Base-by-base conservation (phyloP, 1,284 basidiomycete species). In the Ustilago xerochloae region DNA sequence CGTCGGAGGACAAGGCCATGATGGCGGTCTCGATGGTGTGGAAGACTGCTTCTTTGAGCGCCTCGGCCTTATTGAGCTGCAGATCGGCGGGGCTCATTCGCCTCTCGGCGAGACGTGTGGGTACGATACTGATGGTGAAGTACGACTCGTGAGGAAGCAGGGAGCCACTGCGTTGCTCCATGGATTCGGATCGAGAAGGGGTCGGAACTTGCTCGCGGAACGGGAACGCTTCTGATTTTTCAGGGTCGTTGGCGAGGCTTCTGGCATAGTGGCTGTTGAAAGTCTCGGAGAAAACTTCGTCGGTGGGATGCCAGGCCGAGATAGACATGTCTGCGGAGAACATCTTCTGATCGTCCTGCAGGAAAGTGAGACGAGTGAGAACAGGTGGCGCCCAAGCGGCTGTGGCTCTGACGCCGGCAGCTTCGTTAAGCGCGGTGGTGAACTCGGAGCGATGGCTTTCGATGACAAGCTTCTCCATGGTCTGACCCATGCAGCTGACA, bases 271-370 rank as follows among this genome's bases (percentile, higher is more conserved):
- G 72, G 16, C 41, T 65, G 53, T 75, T 66, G 64, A 75, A 75
- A 0, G 55, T 59, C 30, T 75, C 73, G 26, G 73, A 75, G 29
- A 80, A 81, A 54, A 81, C 65, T 41, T 80, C 73, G 45, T 81
- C 80, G 26, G 76, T 80, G 20, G 77, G 62, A 58, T 77, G 75
- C 78, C 78, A 81, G n/a, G 80, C 80, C 2, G 78, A 72, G 33
- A 79, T 63, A 51, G 63, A 63, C 47, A 80, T 57, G 39, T 81
- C 80, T n/a, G 71, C 76, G 3, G 56, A 36, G 20, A 80, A 66
- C 46, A 77, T 52, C 33, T 57, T 56, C 5, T 72, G 51, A 15
- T 78, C 71, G 9, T 73, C 78, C 33, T 75, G 70, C 15, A 75
- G 33, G 49, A 81, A 69, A 39, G 59, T 70, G 54, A 81, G 59